Evolutionary conservation across 2,329 filamentous ascomycete species (phyloP), one percentile per base, ranked within the genome.

Genomic region (Fusarium devonianum): DNA sequence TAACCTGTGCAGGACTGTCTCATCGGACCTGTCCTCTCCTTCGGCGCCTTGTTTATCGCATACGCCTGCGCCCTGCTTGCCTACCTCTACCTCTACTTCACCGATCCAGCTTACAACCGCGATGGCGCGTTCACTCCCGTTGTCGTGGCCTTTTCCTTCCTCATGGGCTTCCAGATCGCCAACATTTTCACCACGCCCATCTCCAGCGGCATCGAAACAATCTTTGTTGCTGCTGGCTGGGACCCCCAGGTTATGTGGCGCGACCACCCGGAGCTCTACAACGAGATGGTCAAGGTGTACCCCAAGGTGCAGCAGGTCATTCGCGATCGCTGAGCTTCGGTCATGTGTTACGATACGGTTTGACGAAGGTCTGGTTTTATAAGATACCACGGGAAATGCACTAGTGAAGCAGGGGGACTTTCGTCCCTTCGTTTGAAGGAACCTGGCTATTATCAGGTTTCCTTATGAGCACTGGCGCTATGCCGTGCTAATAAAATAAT

Each of bases 111-210:
- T 0, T 96, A 95, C 78, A 95, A 95, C 73, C 59, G 64, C 13
- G 71, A 78, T 9, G 84, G 86, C 47, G 78, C 75, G 14, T 95
- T 86, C 69, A 94, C 90, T 0, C 79, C 87, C 0, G 85, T 95
- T 7, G 81, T 96, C 13, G 82, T 96, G 68, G 90, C 90, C 0
- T 95, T 93, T 69, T 78, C 91, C 0, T 96, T 97, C 75, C 75
- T 97, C 41, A 92, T 97, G 57, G 93, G 93, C 6, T 75, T 96
- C 58, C 93, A 97, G 71, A 88, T 97, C 52, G 89, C 87, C 69
- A 89, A 95, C 70, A 84, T 96, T 57, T 95, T 97, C 73, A 89
- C 93, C 23, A 93, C 90, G 0, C 93, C 93, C 1, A 78, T 97
- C 47, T 87, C 87, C 56, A 92, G 87, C 64, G 93, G 93, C n/a